Conservation (phyloP, 2,329 filamentous ascomycete genomes). For the Lachnellula hyalina region DNA sequence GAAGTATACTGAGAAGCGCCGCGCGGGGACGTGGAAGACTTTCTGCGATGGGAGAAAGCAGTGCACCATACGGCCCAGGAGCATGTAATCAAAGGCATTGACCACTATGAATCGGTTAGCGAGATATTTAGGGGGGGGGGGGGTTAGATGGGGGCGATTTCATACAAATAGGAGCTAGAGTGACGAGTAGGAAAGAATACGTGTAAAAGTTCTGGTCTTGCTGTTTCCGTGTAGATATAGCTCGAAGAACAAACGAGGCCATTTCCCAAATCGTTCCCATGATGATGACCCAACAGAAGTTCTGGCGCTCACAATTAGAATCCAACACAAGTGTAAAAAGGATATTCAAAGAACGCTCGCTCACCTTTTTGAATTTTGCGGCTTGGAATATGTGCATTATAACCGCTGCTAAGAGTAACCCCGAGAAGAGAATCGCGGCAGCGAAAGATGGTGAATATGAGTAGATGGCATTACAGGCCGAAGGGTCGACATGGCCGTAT, state of each 20-base stretch:
- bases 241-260: constrained; percentile 37
- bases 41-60: constrained; percentile 34
- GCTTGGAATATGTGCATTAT: constrained; percentile 34
- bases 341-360: neutral
- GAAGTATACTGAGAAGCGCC: constrained; percentile 40
- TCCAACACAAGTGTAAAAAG: neutral
- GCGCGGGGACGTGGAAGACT: constrained; percentile 31
- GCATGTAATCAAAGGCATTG: constrained; percentile 33
- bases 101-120: constrained; percentile 7
- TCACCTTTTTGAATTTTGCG: constrained; percentile 31
- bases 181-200: constrained; percentile 34
- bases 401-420: constrained; percentile 33
- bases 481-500: constrained; percentile 34
- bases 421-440: constrained; percentile 33
- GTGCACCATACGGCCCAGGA: constrained; percentile 31
- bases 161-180: constrained; percentile 32
- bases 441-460: constrained; percentile 35
- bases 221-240: constrained; percentile 37
- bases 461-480: constrained; percentile 34
- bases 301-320: constrained; percentile 8
- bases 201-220: constrained; percentile 30
- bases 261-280: constrained; percentile 41
- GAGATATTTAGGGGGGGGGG: neutral
- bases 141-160: too few relatives aligned
- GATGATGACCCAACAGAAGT: constrained; percentile 40